phyloP scores from a whole-genome alignment of 257 asterid genomes.

The Solanum habrochaites region DNA sequence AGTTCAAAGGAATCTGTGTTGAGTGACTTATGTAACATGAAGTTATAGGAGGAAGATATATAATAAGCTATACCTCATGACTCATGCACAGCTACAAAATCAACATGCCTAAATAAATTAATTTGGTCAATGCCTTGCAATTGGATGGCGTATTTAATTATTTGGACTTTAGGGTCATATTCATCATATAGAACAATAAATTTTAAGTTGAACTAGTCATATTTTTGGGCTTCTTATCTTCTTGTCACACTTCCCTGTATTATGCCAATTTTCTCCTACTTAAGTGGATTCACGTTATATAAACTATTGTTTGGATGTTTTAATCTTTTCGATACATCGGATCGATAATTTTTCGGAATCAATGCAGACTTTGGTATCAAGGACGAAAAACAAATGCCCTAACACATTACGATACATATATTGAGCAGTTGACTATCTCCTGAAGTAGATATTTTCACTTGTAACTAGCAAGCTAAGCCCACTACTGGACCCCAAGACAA shows the following conservation, averaged over 20 bases:
- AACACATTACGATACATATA: not conserved
- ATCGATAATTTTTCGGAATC: not conserved
- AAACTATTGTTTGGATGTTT: not conserved
- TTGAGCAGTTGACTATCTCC: slow-evolving; percentile 32
- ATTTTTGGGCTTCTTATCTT: not conserved
- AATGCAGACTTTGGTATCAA: not conserved
- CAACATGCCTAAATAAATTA: not conserved
- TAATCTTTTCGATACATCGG: too few relatives aligned
- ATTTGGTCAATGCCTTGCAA: not conserved
- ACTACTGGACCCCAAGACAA: slow-evolving; percentile 28
- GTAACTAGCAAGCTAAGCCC: slow-evolving; percentile 10
- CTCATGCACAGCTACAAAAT: not conserved
- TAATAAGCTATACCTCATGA: not conserved
- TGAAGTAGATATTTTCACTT: slow-evolving; percentile 26
- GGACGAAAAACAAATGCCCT: not conserved
- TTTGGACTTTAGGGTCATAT: not conserved
- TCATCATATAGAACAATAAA: not conserved
- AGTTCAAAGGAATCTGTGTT: not conserved
- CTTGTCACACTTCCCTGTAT: not conserved
- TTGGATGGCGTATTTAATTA: not conserved
- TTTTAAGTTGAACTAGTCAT: not conserved
- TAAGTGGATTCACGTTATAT: not conserved
- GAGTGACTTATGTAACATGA: not conserved
- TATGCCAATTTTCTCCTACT: not conserved
- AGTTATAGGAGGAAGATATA: not conserved